Base-by-base conservation (phyloP, 148 eudicot genomes). In the Hydrangea macrophylla region DNA sequence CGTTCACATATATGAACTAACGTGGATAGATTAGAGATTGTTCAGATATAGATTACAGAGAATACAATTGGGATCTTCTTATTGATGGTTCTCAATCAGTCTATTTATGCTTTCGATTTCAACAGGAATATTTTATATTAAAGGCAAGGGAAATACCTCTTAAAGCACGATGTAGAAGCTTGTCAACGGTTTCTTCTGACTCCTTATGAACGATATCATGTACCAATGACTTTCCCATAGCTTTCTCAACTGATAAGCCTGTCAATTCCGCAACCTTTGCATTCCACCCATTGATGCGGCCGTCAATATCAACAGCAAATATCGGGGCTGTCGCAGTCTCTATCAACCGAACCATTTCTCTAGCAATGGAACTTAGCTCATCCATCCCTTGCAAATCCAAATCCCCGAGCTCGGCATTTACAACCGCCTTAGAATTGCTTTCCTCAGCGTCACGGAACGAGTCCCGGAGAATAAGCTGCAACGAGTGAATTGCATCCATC, bases 291-390 rank as follows among this genome's bases (percentile, higher is more conserved):
- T 94, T 91, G 50, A 94, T 84, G 60, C 80, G 58, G 32, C 97
- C 96, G 55, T 82, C 81, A 48, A 61, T 56, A 75, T 84, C 90
- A n/a, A 90, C 92, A n/a, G 96, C 97, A 80, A 94, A 88, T 71
- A 94, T 91, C 22, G 99, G 99, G 67, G 87, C 97, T 1, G 86
- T 87, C 35, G 99, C 99, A 40, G 99, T 94, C 78, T 94, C 99
- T 42, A 94, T 94, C 80, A 94, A 74, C 76, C 97, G 83, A 70
- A 89, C 88, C 97, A 94, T 94, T 77, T 94, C 97, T 59, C 88
- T 78, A 2, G 99, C 96, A 53, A 90, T 89, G 17, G 88, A 85
- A 68, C 84, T 85, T 45, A 88, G 80, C 71, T 87, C 93, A 68
- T 85, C 82, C 73, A 88, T 75, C 58, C 88, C 87, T 71, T 82